Base-by-base conservation (phyloP, 345 rosid species). In the Gossypium turneri region DNA sequence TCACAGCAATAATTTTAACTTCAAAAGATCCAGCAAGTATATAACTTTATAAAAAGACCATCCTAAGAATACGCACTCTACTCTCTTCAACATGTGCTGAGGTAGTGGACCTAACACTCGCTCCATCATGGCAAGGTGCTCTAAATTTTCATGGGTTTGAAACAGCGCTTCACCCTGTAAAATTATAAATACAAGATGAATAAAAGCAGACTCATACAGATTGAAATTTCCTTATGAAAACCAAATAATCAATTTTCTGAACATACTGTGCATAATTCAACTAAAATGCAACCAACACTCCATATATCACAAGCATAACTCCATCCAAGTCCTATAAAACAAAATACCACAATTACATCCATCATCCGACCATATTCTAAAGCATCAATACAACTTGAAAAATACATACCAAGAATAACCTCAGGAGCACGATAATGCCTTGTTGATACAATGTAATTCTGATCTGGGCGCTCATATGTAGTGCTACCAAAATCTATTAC, bases 371-470 rank as follows among this genome's bases (percentile, higher is more conserved):
- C 24, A 69, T 16, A 16, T 16, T 7, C 22, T 27, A 69, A 48
- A 50, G 59, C 59, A 50, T 68, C 19, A 3, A 15, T 3, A 9
- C 20, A 67, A 3, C 20, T 15, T 17, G 24, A 25, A 50, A 34
- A 69, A 25, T 68, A 50, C 73, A 16, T 83, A 89, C 97, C 97
- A 60, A 91, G 76, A 67, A 91, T 89, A 73, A 91, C 92, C 82
- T 91, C 93, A 7, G 93, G 97, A 9, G 94, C 94, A 34, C 94
- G 91, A 74, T 91, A 91, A 84, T 91, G 94, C 25, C 91, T 77
- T 9, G 97, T 91, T 70, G 94, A 91, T 58, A 92, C 97, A 4
- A 92, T 86, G 79, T 88, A 88, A 76, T 78, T 86, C 79, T 92
- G 97, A 84, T 90, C 94, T 80, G 88, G 97, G 72, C 86, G 90